phyloP scores from a whole-genome alignment of 2,329 filamentous ascomycete species.

The Aulographum hederae region DNA sequence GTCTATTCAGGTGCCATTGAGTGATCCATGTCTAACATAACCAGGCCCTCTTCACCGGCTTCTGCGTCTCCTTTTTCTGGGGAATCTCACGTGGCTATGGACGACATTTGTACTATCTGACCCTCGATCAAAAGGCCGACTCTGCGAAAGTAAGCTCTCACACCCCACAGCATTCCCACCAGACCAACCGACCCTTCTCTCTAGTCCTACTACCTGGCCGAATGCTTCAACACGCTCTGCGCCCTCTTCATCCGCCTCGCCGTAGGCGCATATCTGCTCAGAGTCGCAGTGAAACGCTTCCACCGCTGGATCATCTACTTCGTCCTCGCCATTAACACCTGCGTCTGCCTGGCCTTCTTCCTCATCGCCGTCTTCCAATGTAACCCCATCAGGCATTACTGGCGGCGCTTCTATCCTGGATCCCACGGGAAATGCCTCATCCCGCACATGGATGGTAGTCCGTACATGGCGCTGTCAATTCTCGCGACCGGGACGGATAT shows the following conservation, averaged over 20 bases:
- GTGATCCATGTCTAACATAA: too few species aligned
- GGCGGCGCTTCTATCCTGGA: constrained; percentile 1
- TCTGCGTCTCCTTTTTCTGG: too few species aligned
- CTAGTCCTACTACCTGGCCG: constrained; percentile 3
- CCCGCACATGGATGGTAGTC: too few species aligned
- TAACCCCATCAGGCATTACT: constrained; percentile 2
- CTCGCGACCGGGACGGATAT: constrained; percentile 4
- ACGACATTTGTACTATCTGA: background rate
- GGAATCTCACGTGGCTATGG: background rate
- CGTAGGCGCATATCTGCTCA: constrained; percentile 3
- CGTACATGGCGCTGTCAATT: too few species aligned
- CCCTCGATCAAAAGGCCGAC: background rate
- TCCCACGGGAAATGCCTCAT: constrained; percentile 1
- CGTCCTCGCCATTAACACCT: constrained; percentile 1
- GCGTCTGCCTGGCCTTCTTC: constrained; percentile 3
- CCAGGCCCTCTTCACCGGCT: too few species aligned
- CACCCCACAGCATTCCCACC: too few species aligned
- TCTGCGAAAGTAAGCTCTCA: background rate
- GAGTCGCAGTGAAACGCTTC: constrained; percentile 1
- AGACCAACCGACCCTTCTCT: too few species aligned
- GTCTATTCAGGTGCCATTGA: too few species aligned
- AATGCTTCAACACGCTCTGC: constrained; percentile 4
- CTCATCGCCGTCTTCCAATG: constrained; percentile 4
- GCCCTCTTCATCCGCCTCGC: constrained; percentile 1
- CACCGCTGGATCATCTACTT: constrained; percentile 2